These are phyloP conservation scores for Gaertneriomyces sp. DNA, from an alignment of 192 early-diverging fungal species.

Conservation along the genomic window DNA sequence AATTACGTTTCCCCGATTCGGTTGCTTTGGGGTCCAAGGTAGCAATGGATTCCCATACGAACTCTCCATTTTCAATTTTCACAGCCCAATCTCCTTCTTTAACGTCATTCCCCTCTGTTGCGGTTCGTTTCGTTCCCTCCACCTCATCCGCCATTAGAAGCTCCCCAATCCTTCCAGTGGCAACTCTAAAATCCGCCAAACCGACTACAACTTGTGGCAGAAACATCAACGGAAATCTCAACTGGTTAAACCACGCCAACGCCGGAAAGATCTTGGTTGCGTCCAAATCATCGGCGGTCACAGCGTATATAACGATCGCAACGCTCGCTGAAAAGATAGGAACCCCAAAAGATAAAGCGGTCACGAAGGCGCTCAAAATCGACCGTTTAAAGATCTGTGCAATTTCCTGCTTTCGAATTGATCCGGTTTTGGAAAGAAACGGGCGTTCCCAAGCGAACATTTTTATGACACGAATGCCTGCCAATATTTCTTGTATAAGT, in stretches of 20 bases:
- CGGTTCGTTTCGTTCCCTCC: slow-evolving; percentile 24
- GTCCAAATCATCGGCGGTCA: slow-evolving; percentile 25
- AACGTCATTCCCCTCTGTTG: slow-evolving; percentile 37
- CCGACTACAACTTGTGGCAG: slow-evolving; percentile 46
- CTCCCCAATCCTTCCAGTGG: slow-evolving; percentile 44
- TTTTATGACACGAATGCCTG: slow-evolving; percentile 73
- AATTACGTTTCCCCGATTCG: not conserved
- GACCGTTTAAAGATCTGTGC: slow-evolving; percentile 30
- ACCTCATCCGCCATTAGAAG: slow-evolving; percentile 62
- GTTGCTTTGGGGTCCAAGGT: not conserved
- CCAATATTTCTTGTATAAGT: slow-evolving; percentile 62
- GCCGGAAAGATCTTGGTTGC: slow-evolving; percentile 44
- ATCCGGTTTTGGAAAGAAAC: slow-evolving; percentile 63
- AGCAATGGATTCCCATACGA: slow-evolving; percentile 57
- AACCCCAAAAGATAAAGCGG: slow-evolving; percentile 47
- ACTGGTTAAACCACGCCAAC: slow-evolving; percentile 43
- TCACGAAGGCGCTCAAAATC: slow-evolving; percentile 38
- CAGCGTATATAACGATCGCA: slow-evolving; percentile 46
- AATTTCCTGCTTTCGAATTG: slow-evolving; percentile 44
- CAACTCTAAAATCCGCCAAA: slow-evolving; percentile 50
- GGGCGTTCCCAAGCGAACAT: slow-evolving; percentile 68
- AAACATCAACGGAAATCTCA: slow-evolving; percentile 54
- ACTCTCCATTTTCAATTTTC: slow-evolving; percentile 54
- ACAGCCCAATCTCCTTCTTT: slow-evolving; percentile 48
- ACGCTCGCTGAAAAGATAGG: slow-evolving; percentile 42